phyloP scores from a whole-genome alignment of 768 basidiomycete species.

The Lactifluus subvellereus region DNA sequence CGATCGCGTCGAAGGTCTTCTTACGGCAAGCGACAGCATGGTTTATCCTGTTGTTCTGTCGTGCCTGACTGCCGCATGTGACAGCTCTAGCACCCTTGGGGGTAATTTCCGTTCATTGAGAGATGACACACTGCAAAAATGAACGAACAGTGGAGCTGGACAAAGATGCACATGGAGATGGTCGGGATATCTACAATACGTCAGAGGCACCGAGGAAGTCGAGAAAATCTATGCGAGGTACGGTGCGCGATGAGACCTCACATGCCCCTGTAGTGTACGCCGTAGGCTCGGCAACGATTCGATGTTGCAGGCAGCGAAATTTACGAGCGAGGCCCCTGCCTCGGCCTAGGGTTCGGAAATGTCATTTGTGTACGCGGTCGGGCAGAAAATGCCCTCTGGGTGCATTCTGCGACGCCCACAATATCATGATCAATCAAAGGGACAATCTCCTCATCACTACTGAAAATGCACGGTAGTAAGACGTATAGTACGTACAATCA shows the following conservation, averaged over 20 bases:
- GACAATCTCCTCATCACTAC: background rate
- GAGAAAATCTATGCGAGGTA: background rate
- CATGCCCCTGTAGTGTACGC: background rate
- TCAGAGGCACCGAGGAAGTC: background rate
- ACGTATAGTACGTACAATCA: background rate
- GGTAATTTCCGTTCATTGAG: background rate
- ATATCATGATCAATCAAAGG: background rate
- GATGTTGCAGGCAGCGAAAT: background rate
- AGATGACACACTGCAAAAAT: background rate
- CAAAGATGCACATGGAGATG: background rate
- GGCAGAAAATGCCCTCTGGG: too few species aligned
- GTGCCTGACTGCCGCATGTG: too few species aligned
- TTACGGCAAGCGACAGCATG: too few species aligned
- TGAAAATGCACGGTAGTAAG: background rate
- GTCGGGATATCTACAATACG: background rate
- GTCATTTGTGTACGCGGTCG: background rate
- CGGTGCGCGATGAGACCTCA: background rate
- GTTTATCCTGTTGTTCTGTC: too few species aligned
- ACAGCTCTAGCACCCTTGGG: too few species aligned
- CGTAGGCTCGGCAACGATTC: background rate
- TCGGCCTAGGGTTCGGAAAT: background rate
- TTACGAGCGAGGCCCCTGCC: too few species aligned
- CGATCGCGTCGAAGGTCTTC: too few species aligned
- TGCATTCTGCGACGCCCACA: background rate
- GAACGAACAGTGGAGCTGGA: background rate